A percentile compares a stretch with the other conserved stretches of the same genome.
These are phyloP conservation scores for Salvia sclarea DNA, from an alignment of 305 asterid genomes.

Conservation along the genomic window DNA sequence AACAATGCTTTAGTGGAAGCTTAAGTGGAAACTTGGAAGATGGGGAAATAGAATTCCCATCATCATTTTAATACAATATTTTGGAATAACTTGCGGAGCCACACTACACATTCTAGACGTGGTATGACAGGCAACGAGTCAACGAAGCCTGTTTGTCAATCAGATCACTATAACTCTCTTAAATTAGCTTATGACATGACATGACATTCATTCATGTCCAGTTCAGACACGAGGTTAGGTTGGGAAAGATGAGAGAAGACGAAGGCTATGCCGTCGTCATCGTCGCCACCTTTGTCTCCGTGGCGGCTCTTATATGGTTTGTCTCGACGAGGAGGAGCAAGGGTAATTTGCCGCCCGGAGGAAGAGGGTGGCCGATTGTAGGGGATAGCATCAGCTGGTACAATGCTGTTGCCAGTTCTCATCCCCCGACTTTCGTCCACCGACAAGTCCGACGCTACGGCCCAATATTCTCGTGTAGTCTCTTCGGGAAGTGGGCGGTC, in stretches of 20 bases:
- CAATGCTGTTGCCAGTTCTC: conserved; percentile 81
- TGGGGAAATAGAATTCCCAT: background rate
- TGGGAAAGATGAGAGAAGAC: background rate
- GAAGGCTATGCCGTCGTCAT: conserved; percentile 20
- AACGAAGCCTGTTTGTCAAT: conserved; percentile 48
- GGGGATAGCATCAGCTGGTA: conserved; percentile 88
- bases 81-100: conserved; percentile 40
- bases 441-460: conserved; percentile 75
- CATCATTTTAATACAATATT: background rate
- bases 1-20: conserved; percentile 4
- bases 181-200: background rate
- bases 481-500: conserved; percentile 79
- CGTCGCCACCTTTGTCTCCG: conserved; percentile 27
- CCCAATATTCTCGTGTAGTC: conserved; percentile 71
- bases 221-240: background rate
- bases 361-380: conserved; percentile 75
- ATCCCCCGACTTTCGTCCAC: conserved; percentile 77
- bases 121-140: conserved; percentile 59
- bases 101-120: conserved; percentile 60
- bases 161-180: too few species aligned
- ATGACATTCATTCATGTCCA: background rate
- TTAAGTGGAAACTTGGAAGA: conserved; percentile 3
- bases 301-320: conserved; percentile 1
- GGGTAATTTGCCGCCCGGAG: conserved; percentile 67
- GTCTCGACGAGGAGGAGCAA: background rate